Base-by-base conservation (phyloP, 805 yeast genomes). In the Kazachstania africana region DNA sequence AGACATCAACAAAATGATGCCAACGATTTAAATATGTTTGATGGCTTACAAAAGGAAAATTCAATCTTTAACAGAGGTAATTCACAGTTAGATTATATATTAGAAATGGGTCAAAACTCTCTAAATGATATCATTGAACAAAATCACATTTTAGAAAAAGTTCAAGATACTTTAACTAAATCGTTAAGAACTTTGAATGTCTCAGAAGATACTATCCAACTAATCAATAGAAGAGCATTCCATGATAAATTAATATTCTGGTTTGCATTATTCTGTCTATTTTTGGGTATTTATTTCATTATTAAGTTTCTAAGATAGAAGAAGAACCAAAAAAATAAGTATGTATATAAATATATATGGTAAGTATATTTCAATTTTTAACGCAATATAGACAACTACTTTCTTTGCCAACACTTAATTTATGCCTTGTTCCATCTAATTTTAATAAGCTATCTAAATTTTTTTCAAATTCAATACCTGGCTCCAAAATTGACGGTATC, bases 211-310 rank as follows among this genome's bases (percentile, higher is more conserved):
- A 88, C 97, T 2, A 84, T 91, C 28, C 64, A 79, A 34, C 65
- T 68, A 33, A 78, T 88, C 20, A 91, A 85, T 55, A 70, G 74
- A 43, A 68, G 94, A 34, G 88, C 94, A 8, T 72, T 70, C 43
- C 78, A 83, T 51, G 97, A 88, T 53, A 85, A 85, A 51, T 70
- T 83, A 65, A 60, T 91, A 19, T 91, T 91, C 50, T 85, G 80
- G 66, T 75, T 77, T 9, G 81, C 85, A 20, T 72, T 81, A 3
- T 27, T 67, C 2, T 42, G 78, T 19, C 68, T 82, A 56, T 50
- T 87, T 35, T 62, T 76, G 10, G 59, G 71, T 16, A 80, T 85
- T 61, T 83, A 74, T 55, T 65, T 44, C 36, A 74, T 87, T 26
- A 53, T 76, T 40, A 70, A 66, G 47, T 74, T 75, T 65, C 62